These are phyloP conservation scores for Cercospora zeina DNA, from an alignment of 2,329 filamentous ascomycete genomes.

Conservation along the genomic window DNA sequence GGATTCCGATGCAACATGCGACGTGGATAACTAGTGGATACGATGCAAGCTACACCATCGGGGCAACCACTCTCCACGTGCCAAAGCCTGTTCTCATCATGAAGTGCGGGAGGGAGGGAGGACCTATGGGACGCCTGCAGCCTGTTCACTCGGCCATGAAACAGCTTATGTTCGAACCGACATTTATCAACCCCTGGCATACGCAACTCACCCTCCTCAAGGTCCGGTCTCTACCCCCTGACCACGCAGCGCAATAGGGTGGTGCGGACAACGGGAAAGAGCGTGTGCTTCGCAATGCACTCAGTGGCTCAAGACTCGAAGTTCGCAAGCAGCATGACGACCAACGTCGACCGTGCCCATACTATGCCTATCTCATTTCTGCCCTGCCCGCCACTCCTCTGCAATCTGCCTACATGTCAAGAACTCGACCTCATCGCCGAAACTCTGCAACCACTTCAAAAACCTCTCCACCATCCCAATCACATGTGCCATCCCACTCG, in stretches of 20 bases:
- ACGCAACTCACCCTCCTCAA: neutral
- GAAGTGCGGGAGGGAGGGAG: too few species aligned
- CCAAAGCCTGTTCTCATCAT: neutral
- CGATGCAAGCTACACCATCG: constrained; percentile 1
- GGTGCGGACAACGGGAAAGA: neutral
- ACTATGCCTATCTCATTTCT: neutral
- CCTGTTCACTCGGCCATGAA: neutral
- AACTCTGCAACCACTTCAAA: constrained; percentile 53
- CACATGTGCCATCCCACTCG: constrained; percentile 61
- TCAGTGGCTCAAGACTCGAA: neutral
- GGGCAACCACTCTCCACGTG: neutral
- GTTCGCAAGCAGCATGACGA: neutral
- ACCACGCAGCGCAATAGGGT: neutral
- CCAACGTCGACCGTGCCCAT: neutral
- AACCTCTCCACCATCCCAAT: constrained; percentile 59
- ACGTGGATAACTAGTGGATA: neutral
- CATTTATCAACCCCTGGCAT: neutral
- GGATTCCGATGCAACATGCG: constrained; percentile 9
- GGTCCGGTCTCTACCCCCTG: neutral
- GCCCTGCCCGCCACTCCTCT: constrained; percentile 36
- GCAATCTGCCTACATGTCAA: constrained; percentile 49
- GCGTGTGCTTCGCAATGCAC: neutral
- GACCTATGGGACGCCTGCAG: neutral
- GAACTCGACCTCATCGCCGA: constrained; percentile 51
- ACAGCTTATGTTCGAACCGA: neutral